Evolutionary conservation across 2,329 filamentous ascomycete species (phyloP).

Genomic region (Ophiostoma montium): DNA sequence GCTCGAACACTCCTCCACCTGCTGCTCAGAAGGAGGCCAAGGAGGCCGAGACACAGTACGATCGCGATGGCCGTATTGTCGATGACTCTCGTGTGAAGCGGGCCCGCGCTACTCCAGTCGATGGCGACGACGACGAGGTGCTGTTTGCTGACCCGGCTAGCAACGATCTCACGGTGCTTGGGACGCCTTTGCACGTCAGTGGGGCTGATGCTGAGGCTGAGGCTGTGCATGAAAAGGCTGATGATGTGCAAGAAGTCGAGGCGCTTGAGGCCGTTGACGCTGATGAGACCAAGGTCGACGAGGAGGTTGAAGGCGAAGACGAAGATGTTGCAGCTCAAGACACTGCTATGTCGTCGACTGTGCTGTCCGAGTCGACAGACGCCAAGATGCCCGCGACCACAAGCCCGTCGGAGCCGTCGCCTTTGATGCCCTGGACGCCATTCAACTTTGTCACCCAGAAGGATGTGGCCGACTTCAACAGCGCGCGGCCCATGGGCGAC

Average conservation of each 20-base stretch:
- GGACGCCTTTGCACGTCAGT: not conserved
- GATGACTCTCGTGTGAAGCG: conserved; percentile 64
- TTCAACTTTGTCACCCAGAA: conserved; percentile 42
- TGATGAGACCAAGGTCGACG: conserved; percentile 11
- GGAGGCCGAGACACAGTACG: conserved; percentile 25
- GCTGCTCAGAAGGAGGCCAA: conserved; percentile 3
- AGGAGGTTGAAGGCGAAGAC: conserved; percentile 24
- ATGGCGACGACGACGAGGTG: conserved; percentile 59
- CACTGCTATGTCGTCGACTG: conserved; percentile 33
- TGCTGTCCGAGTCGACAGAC: conserved; percentile 38
- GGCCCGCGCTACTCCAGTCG: conserved; percentile 49
- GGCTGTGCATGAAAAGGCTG: not conserved
- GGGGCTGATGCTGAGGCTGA: not conserved
- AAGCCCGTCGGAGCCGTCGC: conserved; percentile 38
- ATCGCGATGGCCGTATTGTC: conserved; percentile 45
- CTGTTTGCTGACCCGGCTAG: conserved; percentile 50
- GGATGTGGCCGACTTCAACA: conserved; percentile 36
- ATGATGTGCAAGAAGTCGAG: not conserved
- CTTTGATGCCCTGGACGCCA: conserved; percentile 40
- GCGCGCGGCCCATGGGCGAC: conserved; percentile 35
- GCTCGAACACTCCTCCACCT: conserved; percentile 19
- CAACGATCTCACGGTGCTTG: conserved; percentile 9
- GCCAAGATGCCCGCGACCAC: conserved; percentile 32
- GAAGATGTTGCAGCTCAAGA: conserved; percentile 31
- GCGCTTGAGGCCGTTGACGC: not conserved